Evolutionary conservation across 768 basidiomycete genomes (phyloP).

Genomic region (Psilocybe sp.): DNA sequence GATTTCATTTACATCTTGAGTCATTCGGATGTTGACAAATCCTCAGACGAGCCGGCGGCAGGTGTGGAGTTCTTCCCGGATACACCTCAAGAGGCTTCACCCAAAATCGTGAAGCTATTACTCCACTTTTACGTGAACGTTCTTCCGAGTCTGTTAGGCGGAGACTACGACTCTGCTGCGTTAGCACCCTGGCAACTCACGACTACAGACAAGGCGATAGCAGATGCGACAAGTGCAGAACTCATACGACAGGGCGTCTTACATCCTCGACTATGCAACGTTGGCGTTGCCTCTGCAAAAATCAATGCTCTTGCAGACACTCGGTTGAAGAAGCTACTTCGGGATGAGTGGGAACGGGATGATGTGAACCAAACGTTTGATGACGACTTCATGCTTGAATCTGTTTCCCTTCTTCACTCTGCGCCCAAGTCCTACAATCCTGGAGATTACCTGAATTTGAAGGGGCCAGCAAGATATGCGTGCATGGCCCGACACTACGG

Average conservation of each 20-base stretch:
- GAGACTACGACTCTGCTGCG: neutral
- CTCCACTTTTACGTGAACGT: conserved; percentile 23
- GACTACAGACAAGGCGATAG: conserved; percentile 21
- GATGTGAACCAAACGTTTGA: neutral
- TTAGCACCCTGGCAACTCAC: conserved; percentile 24
- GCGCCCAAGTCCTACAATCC: no score
- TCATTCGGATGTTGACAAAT: conserved; percentile 9
- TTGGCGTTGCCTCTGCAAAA: conserved; percentile 12
- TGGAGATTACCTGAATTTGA: no score
- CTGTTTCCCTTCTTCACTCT: conserved; percentile 1
- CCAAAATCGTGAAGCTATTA: conserved; percentile 24
- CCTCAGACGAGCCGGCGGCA: conserved; percentile 8
- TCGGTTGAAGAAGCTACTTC: neutral
- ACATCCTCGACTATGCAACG: conserved; percentile 20
- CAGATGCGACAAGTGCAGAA: conserved; percentile 19
- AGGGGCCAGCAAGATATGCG: no score
- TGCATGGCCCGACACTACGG: no score
- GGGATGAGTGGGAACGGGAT: neutral
- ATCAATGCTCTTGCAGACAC: neutral
- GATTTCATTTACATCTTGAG: conserved; percentile 19
- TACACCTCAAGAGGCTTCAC: conserved; percentile 23
- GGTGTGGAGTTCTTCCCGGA: conserved; percentile 27
- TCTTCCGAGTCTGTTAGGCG: conserved; percentile 16
- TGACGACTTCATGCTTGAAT: neutral
- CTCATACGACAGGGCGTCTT: conserved; percentile 25